Evolutionary conservation across 345 rosid genomes (phyloP).

Genomic region (Acer yangbiense): DNA sequence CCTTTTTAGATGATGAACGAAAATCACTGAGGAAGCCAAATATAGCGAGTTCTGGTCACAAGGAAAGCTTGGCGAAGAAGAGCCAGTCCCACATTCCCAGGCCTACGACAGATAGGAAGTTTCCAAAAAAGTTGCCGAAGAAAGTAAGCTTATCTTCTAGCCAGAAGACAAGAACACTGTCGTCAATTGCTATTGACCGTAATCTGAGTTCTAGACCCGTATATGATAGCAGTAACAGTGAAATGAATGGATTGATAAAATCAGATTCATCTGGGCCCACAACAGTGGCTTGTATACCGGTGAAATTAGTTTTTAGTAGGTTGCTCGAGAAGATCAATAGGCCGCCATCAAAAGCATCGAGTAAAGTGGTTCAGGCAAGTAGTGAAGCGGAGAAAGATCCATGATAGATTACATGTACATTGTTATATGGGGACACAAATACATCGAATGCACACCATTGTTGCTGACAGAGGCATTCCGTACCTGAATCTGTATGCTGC

Average conservation of each 20-base stretch:
- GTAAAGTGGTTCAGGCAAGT: constrained; percentile 38
- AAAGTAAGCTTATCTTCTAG: constrained; percentile 58
- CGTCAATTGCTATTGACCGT: constrained; percentile 72
- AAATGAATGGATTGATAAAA: constrained; percentile 63
- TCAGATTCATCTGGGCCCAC: constrained; percentile 69
- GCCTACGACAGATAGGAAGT: constrained; percentile 50
- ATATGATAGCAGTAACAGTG: constrained; percentile 29
- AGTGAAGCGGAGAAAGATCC: constrained; percentile 45
- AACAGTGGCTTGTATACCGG: constrained; percentile 96
- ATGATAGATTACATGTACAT: constrained; percentile 39
- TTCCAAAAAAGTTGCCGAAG: constrained; percentile 50
- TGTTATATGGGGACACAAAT: constrained; percentile 23
- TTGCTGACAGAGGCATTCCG: constrained; percentile 17
- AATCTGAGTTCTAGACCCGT: constrained; percentile 35
- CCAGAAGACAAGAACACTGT: constrained; percentile 85
- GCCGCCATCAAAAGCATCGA: constrained; percentile 71
- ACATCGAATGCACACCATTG: constrained; percentile 29
- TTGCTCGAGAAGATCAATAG: constrained; percentile 98
- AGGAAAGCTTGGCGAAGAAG: constrained; percentile 49
- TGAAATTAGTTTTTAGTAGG: constrained; percentile 93
- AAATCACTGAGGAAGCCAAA: constrained; percentile 41
- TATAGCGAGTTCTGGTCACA: constrained; percentile 38
- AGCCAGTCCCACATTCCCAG: constrained; percentile 37
- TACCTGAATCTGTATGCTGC: background rate
- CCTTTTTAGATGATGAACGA: constrained; percentile 44